Evolutionary conservation across 139 green algal species (phyloP), one percentile per base, ranked within the genome.

Genomic region (Microglena sp.): DNA sequence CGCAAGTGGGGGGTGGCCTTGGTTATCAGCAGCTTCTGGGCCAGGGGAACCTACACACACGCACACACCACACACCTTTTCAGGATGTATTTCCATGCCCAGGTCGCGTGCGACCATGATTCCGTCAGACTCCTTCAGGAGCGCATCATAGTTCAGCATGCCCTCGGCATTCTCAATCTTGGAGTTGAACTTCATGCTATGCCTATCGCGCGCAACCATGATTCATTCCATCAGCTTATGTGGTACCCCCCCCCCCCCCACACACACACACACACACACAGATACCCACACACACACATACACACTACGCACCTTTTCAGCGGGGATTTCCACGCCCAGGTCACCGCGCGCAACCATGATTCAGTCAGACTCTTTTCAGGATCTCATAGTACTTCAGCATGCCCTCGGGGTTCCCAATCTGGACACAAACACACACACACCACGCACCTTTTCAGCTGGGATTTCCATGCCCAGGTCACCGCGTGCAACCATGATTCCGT

Each of bases 21-120:
- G 24, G 73, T 78, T 33, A 83, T 78, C 29, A 87, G 68, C 69
- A 80, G 34, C 72, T 84, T 86, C 72, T 84, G 78, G 22, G 79
- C 79, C 31, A 84, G 40, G 5, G 75, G 64, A 24, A 86, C 78
- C 70, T 24, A 81, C 82, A 28, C 82, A 7, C 21, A 45, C 7
- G 53, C 53, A 28, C 29, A 50, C 26, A 11, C 30, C 28, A 59
- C 64, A 66, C 36, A 83, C 77, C 69, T 83, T 83, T 32, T 83
- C 77, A 31, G 77, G 77, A 0, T 72, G 77, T 24, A 83, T 81
- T 66, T 89, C 82, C 84, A 88, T 89, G 44, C 81, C 85, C 67
- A 92, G 70, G 64, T 88, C 82, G n/a, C 85, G 71, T 30, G 85
- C 85, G 28, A 89, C 82, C 85, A 91, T 91, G 60, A 92, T 78